Percentiles rank a stretch among this genome's conserved stretches.
phyloP scores from a whole-genome alignment of 164 flowering plant genomes.

The Echeveria elegans region DNA sequence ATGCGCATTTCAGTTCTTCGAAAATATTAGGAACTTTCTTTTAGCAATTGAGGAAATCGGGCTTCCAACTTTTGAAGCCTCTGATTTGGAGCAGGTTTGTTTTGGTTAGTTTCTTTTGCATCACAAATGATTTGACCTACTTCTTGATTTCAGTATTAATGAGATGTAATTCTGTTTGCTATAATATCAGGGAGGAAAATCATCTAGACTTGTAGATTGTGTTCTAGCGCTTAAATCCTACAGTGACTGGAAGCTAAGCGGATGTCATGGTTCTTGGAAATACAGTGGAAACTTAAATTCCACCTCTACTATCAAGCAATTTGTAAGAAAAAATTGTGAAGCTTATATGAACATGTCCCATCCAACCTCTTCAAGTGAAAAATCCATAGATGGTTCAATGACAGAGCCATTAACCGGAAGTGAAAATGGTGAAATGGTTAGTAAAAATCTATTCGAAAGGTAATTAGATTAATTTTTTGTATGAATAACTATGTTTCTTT shows the following conservation, averaged over 20 bases:
- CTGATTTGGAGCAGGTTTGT: constrained; percentile 54
- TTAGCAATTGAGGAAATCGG: constrained; percentile 73
- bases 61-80: constrained; percentile 68
- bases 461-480: background rate
- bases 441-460: constrained; percentile 21
- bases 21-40: constrained; percentile 56
- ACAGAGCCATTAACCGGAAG: constrained; percentile 16
- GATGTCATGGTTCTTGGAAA: constrained; percentile 42
- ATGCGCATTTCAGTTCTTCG: constrained; percentile 54
- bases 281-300: constrained; percentile 46
- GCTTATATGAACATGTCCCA: constrained; percentile 52
- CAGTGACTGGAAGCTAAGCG: constrained; percentile 44
- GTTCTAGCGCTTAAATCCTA: constrained; percentile 50
- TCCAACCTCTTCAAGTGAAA: constrained; percentile 38
- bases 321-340: constrained; percentile 60
- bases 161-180: background rate
- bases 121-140: no score
- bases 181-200: constrained; percentile 48
- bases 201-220: constrained; percentile 43
- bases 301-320: constrained; percentile 33
- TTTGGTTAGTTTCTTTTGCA: background rate
- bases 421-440: constrained; percentile 55
- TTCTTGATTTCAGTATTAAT: background rate
- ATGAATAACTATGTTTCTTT: background rate
- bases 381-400: constrained; percentile 16